Percentiles rank a stretch among this genome's conserved stretches.
These are phyloP conservation scores for Ceratobasidium sp. DNA, from an alignment of 1,284 basidiomycete genomes.

Conservation along the genomic window DNA sequence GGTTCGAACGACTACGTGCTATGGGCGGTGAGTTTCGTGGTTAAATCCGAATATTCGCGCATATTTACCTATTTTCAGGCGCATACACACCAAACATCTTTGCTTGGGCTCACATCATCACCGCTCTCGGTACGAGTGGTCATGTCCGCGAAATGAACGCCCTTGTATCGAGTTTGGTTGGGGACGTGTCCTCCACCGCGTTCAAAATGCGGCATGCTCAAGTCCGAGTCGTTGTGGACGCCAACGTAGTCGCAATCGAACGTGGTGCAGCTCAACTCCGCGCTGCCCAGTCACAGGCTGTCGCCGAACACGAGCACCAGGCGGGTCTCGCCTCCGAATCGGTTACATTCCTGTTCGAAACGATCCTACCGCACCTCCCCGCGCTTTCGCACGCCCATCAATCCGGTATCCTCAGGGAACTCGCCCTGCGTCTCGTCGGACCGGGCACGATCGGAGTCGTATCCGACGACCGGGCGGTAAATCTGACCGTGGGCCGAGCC, in stretches of 20 bases:
- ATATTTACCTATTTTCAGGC: constrained; percentile 53
- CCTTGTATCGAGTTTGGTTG: constrained; percentile 55
- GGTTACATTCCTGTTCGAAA: constrained; percentile 8
- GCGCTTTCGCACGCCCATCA: constrained; percentile 16
- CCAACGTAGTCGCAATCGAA: constrained; percentile 54
- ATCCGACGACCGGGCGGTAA: constrained; percentile 28
- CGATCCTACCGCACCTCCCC: constrained; percentile 18
- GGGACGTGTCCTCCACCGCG: constrained; percentile 51
- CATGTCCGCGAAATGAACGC: constrained; percentile 63
- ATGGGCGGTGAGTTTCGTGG: constrained; percentile 46
- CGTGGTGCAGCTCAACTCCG: constrained; percentile 41
- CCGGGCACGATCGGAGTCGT: constrained; percentile 27
- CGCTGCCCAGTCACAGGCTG: constrained; percentile 9
- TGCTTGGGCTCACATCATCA: constrained; percentile 62
- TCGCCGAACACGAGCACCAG: background rate
- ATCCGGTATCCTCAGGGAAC: constrained; percentile 15
- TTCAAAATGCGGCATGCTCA: constrained; percentile 49
- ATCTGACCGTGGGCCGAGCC: constrained; percentile 9
- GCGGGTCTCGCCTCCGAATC: constrained; percentile 6
- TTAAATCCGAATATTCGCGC: background rate
- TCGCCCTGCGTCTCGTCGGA: constrained; percentile 22
- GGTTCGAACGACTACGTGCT: constrained; percentile 66
- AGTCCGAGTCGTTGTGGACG: constrained; percentile 49
- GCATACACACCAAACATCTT: constrained; percentile 57
- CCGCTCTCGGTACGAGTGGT: constrained; percentile 57